Evolutionary conservation across 176 grass and related monocot genomes (phyloP).

Genomic region (Raddia distichophylla): DNA sequence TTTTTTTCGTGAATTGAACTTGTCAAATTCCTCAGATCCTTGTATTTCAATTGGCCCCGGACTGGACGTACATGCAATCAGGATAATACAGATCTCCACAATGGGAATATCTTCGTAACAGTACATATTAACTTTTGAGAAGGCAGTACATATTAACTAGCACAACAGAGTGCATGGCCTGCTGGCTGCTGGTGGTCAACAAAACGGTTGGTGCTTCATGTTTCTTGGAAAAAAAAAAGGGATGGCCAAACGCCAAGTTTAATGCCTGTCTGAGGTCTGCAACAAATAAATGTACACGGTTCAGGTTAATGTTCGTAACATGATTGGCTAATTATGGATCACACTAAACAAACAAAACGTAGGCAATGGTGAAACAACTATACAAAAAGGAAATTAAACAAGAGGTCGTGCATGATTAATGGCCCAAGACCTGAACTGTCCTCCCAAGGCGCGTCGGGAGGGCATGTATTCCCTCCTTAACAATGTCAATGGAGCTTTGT

Average conservation of each 20-base stretch:
- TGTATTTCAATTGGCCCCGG: neutral
- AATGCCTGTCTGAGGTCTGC: constrained; percentile 13
- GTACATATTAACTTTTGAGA: neutral
- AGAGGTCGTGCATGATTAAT: constrained; percentile 25
- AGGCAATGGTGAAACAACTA: constrained; percentile 32
- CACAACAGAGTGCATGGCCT: neutral
- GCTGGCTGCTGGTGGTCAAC: neutral
- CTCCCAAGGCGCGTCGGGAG: constrained; percentile 23
- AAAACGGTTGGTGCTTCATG: neutral
- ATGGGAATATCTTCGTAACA: neutral
- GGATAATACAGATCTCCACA: neutral
- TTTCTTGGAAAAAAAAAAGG: neutral
- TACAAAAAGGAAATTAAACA: constrained; percentile 38
- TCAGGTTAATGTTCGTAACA: constrained; percentile 34
- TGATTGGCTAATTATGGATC: constrained; percentile 17
- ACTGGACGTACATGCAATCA: too few species aligned
- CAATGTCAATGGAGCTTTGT: constrained; percentile 14
- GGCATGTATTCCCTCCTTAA: constrained; percentile 18
- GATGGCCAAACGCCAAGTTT: neutral
- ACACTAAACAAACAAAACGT: constrained; percentile 41
- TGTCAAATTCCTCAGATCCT: too few species aligned
- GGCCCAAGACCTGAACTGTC: constrained; percentile 28
- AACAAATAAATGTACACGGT: constrained; percentile 50
- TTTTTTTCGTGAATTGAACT: too few species aligned
- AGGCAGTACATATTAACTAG: neutral